These are phyloP conservation scores for Pluteus cervinus DNA, from an alignment of 768 basidiomycete species.

Conservation along the genomic window DNA sequence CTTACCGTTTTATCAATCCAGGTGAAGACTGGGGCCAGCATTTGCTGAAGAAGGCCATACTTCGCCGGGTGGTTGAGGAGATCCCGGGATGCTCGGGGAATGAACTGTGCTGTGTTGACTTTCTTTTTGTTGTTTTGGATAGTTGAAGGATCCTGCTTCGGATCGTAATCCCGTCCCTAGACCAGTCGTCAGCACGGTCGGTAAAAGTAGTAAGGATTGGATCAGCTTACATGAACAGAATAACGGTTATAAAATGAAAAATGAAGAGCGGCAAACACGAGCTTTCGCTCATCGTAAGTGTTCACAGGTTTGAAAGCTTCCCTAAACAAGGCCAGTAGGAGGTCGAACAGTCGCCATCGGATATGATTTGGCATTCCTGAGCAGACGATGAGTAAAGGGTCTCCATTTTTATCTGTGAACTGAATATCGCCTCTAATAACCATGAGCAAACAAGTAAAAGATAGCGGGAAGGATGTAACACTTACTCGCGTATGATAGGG, in stretches of 20 bases:
- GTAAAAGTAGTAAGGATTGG: neutral
- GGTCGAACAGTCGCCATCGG: too few relatives aligned
- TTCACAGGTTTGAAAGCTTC: too few relatives aligned
- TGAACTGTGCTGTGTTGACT: too few relatives aligned
- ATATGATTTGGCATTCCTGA: too few relatives aligned
- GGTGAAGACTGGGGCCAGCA: slow-evolving; percentile 1
- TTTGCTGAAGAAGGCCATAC: neutral
- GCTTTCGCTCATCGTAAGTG: too few relatives aligned
- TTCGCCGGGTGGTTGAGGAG: neutral
- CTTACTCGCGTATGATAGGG: too few relatives aligned
- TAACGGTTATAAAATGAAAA: slow-evolving; percentile 2
- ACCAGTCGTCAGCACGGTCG: neutral
- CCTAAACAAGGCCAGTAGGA: too few relatives aligned
- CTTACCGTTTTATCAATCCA: slow-evolving; percentile 3
- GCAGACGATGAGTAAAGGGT: too few relatives aligned
- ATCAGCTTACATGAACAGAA: neutral
- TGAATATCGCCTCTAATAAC: too few relatives aligned
- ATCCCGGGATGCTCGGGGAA: neutral
- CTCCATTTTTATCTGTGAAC: too few relatives aligned
- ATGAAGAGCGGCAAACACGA: neutral
- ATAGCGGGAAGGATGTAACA: too few relatives aligned
- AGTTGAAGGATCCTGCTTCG: neutral
- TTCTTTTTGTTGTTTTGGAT: slow-evolving; percentile 1
- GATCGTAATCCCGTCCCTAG: neutral
- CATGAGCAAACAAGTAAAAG: too few relatives aligned